Base-by-base conservation (phyloP, 257 asterid species). In the Osmanthus fragrans region DNA sequence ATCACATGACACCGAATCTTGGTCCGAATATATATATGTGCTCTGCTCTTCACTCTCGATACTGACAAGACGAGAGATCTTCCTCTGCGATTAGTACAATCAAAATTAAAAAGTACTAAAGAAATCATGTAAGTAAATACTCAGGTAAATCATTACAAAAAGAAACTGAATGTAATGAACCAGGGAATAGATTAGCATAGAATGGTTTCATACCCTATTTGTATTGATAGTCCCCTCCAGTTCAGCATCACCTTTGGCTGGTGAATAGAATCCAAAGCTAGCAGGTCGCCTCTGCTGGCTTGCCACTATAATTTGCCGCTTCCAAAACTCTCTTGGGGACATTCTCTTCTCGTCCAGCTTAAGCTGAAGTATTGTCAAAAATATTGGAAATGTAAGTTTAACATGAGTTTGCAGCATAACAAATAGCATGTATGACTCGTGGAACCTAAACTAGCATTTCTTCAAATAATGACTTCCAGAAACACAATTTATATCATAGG, bases 241-340 rank as follows among this genome's bases (percentile, higher is more conserved):
- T 84, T 87, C 88, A 85, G 92, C 86, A 80, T 80, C 89, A 77
- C 83, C 93, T 77, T 75, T 88, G 66, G 93, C 90, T 33, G 98
- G 99, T 74, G 89, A 82, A 85, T 96, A 96, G 80, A 96, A 96
- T 75, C 99, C 99, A 89, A 93, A 93, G 88, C 96, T 93, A 79
- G 97, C 90, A 88, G 98, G 96, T 79, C 81, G 91, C 83, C 90
- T 87, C 82, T 87, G 92, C 85, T 96, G 86, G 84, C 99, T 88
- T 27, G 97, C 88, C 78, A 90, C 79, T 79, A 96, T 84, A 76
- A 96, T 85, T 82, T 80, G 88, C 75, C 96, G 86, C 85, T 93
- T 85, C 98, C 97, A 93, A 72, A 85, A 78, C 77, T 93, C 99
- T 80, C 88, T 83, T n/a, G 89, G 79, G 2, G 94, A 90, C 66